phyloP scores from a whole-genome alignment of 768 basidiomycete species.

The Suillus decipiens region DNA sequence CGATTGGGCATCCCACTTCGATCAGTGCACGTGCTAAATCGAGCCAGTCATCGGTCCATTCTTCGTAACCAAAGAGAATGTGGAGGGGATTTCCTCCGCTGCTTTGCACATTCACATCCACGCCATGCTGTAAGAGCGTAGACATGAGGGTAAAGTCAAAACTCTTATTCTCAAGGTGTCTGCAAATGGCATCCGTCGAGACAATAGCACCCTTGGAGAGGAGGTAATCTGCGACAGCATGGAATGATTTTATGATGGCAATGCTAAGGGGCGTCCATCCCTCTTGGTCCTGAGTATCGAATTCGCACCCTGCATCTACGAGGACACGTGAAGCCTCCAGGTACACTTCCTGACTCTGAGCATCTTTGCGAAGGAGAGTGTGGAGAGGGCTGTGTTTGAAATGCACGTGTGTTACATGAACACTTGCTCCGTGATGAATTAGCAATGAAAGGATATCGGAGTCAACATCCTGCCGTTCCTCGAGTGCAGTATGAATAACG shows the following conservation, averaged over 20 bases:
- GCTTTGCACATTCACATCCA: neutral
- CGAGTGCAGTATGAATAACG: neutral
- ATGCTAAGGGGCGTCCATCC: constrained; percentile 7
- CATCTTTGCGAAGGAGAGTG: neutral
- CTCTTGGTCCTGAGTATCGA: neutral
- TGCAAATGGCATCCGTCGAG: neutral
- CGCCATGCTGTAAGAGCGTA: neutral
- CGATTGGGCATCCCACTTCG: neutral
- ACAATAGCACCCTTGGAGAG: neutral
- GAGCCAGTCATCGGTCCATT: neutral
- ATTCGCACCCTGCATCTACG: constrained; percentile 14
- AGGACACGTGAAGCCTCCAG: constrained; percentile 11
- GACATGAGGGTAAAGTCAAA: neutral
- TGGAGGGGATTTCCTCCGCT: neutral
- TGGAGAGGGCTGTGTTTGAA: neutral
- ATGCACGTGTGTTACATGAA: neutral
- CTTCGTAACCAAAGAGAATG: neutral
- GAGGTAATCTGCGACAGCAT: neutral
- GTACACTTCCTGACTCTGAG: neutral
- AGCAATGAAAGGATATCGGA: neutral
- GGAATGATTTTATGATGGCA: neutral
- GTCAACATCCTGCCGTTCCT: neutral
- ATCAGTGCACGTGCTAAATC: neutral
- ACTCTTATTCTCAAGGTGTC: neutral
- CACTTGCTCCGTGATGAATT: neutral